These are phyloP conservation scores for Candida palmyrensis DNA, from an alignment of 805 yeast genomes.

Conservation along the genomic window DNA sequence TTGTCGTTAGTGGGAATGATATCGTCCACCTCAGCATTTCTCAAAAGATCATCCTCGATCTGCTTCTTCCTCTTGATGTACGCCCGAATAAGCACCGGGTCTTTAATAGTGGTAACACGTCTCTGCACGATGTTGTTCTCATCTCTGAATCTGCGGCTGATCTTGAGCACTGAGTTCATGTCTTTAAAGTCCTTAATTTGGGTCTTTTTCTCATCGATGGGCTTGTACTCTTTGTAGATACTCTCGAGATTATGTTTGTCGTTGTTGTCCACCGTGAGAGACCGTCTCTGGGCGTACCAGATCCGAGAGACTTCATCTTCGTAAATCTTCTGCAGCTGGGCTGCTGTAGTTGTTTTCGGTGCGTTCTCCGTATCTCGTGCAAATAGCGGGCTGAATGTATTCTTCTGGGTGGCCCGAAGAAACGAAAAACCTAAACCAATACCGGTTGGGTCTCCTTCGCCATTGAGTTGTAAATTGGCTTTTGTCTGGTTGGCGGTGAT, in stretches of 20 bases:
- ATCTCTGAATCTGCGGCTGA: slow-evolving; percentile 77
- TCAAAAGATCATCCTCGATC: slow-evolving; percentile 48
- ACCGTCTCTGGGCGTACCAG: slow-evolving; percentile 80
- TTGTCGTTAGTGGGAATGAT: slow-evolving; percentile 76
- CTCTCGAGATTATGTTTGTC: slow-evolving; percentile 32
- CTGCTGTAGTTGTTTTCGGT: slow-evolving; percentile 37
- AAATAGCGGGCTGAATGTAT: slow-evolving; percentile 59
- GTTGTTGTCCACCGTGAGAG: slow-evolving; percentile 39
- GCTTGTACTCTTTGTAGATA: slow-evolving; percentile 34
- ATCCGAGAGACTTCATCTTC: slow-evolving; percentile 85
- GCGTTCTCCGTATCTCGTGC: slow-evolving; percentile 23
- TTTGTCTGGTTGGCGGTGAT: slow-evolving; percentile 93
- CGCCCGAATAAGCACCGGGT: slow-evolving; percentile 82
- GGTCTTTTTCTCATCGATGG: slow-evolving; percentile 25
- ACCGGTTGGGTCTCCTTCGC: slow-evolving; percentile 93
- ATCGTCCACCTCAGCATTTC: slow-evolving; percentile 66
- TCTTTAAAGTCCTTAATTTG: slow-evolving; percentile 22
- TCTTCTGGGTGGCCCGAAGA: slow-evolving; percentile 89
- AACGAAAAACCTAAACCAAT: slow-evolving; percentile 87
- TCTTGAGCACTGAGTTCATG: slow-evolving; percentile 28
- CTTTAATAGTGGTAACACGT: slow-evolving; percentile 69
- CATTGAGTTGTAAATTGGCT: slow-evolving; percentile 92
- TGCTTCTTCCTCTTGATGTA: slow-evolving; percentile 69
- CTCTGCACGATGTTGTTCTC: slow-evolving; percentile 83
- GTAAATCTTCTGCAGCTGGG: slow-evolving; percentile 78